Evolutionary conservation across 2,329 filamentous ascomycete genomes (phyloP), one percentile per base, ranked within the genome.

Genomic region (Lecanicillium sp.): DNA sequence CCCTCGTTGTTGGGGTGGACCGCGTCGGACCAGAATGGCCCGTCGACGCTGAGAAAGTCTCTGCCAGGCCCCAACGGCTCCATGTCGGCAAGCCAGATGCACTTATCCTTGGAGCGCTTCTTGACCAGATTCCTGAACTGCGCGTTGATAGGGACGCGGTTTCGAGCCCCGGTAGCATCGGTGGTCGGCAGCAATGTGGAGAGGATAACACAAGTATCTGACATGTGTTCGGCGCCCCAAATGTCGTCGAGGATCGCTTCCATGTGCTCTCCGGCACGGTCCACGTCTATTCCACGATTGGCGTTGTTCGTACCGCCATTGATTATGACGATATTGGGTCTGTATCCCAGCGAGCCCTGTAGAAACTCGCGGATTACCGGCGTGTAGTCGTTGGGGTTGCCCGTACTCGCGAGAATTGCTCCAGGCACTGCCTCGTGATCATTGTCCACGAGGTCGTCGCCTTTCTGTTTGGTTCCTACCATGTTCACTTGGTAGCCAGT

Each of bases 1-100:
- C 67, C 67, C 0, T 24, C 53, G 20, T 65, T 62, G n/a, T 57
- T 55, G 2, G 66, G 67, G 44, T 68, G 67, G 2, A 60, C 66
- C 10, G 52, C 56, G 46, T 69, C 66, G 2, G n/a, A n/a, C n/a
- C n/a, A n/a, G n/a, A n/a, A n/a, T n/a, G n/a, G n/a, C n/a, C 52
- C 54, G 36, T 68, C 48, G 39, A 66, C 63, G 11, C 36, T 53
- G 11, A 5, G 48, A 26, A 10, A 59, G 60, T 6, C 58, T 4
- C 44, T 20, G 19, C 24, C 29, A 17, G 51, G 36, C 15, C n/a
- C n/a, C n/a, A n/a, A n/a, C n/a, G 44, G 38, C n/a, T 51, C 20
- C 35, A 56, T 50, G 42, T 52, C 36, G 11, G 41, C 51, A 19
- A 52, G 29, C n/a, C 50, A 23, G 4, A 53, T 26, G 5, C 49